Evolutionary conservation across 306 rosid species (phyloP).

Genomic region (Medicago arabica): DNA sequence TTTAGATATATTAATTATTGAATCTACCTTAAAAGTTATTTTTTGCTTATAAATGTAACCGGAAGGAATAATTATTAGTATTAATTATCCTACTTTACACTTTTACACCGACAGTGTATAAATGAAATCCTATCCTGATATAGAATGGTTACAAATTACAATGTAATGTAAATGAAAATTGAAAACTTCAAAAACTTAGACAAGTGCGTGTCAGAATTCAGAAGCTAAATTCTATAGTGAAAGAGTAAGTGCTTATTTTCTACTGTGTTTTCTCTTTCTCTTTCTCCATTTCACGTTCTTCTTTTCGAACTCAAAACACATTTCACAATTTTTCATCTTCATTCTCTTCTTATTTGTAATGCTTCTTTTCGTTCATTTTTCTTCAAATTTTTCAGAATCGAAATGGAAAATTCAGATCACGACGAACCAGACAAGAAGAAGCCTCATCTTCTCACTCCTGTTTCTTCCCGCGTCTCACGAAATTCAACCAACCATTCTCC

Average conservation of each 20-base stretch:
- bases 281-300: background rate
- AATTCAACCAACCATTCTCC: constrained; percentile 61
- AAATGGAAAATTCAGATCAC: constrained; percentile 69
- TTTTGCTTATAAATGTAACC: no score
- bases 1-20: no score
- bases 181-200: no score
- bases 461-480: constrained; percentile 59
- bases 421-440: constrained; percentile 85
- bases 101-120: no score
- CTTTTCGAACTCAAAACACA: background rate
- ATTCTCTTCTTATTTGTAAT: constrained; percentile 7
- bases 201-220: no score
- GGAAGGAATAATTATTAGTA: no score
- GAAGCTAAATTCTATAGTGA: no score
- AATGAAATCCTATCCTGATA: no score
- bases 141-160: no score
- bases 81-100: no score
- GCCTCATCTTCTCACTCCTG: constrained; percentile 68
- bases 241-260: background rate
- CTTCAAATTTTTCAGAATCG: constrained; percentile 37
- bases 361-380: constrained; percentile 25
- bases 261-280: background rate
- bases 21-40: no score
- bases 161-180: no score
- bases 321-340: constrained; percentile 11